These are phyloP conservation scores for Aegilops umbellulata DNA, from an alignment of 176 grass and related monocot genomes.

Conservation along the genomic window DNA sequence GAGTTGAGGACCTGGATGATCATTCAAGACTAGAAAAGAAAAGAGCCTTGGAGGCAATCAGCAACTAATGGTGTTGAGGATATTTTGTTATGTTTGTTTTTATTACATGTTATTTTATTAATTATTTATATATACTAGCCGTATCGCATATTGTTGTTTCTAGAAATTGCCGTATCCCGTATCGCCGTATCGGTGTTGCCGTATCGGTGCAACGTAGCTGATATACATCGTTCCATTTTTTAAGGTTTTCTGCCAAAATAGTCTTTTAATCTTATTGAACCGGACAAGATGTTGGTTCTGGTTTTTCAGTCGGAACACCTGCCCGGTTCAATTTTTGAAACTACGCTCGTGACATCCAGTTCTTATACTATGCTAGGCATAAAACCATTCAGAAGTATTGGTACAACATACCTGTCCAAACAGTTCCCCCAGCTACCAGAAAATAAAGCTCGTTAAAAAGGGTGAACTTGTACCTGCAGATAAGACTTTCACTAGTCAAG, in stretches of 20 bases:
- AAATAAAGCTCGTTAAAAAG: slow-evolving; percentile 99
- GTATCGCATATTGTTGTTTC: no score
- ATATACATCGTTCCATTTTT: neutral
- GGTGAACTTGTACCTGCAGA: slow-evolving; percentile 93
- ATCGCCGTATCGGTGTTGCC: no score
- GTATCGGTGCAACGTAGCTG: no score
- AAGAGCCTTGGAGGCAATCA: no score
- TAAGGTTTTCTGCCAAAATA: neutral
- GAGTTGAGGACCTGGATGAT: no score
- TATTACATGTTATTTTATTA: no score
- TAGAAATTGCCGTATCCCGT: no score
- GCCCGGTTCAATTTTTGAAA: neutral
- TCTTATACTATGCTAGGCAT: neutral
- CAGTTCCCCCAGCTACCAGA: slow-evolving; percentile 90
- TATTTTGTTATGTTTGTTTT: no score
- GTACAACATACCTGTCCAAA: slow-evolving; percentile 84
- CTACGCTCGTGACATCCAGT: neutral
- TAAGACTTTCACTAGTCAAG: slow-evolving; percentile 23
- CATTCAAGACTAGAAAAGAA: no score
- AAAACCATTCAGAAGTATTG: neutral
- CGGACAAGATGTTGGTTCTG: neutral
- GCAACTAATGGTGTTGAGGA: no score
- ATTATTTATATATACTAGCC: no score
- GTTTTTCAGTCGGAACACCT: neutral
- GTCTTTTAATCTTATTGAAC: neutral